Evolutionary conservation across 202 grass and related monocot species (phyloP).

Genomic region (Hordeum pubiflorum): DNA sequence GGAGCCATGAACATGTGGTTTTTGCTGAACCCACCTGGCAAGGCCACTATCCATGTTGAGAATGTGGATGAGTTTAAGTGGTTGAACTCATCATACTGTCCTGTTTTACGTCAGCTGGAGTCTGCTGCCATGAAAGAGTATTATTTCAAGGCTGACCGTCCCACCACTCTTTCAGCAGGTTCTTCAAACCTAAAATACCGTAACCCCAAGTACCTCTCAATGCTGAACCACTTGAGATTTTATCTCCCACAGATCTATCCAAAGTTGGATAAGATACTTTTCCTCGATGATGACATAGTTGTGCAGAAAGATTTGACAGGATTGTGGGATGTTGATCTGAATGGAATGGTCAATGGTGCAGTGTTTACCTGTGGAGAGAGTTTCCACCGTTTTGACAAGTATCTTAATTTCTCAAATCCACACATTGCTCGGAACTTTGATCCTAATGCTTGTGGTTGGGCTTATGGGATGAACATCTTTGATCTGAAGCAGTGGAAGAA

Average conservation of each 20-base stretch:
- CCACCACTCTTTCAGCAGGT: conserved; percentile 73
- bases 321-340: conserved; percentile 92
- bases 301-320: conserved; percentile 99
- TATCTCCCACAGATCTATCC: conserved; percentile 98
- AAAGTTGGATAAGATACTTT: conserved; percentile 91
- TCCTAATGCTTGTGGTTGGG: conserved; percentile 96
- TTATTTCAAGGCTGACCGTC: conserved; percentile 94
- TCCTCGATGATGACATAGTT: conserved; percentile 99
- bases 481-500: conserved; percentile 90
- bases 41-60: conserved; percentile 88
- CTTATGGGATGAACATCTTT: conserved; percentile 99
- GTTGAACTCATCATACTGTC: conserved; percentile 97
- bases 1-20: conserved; percentile 99
- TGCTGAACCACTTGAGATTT: conserved; percentile 95
- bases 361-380: conserved; percentile 92
- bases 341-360: conserved; percentile 90
- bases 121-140: conserved; percentile 97
- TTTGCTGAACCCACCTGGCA: conserved; percentile 82
- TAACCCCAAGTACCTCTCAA: conserved; percentile 96
- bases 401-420: conserved; percentile 98
- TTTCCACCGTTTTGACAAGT: conserved; percentile 98
- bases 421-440: conserved; percentile 95
- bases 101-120: conserved; percentile 77
- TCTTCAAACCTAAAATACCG: conserved; percentile 89
- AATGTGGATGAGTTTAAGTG: conserved; percentile 99